Evolutionary conservation across 495 filamentous ascomycete genomes (phyloP).

Genomic region (Podospora tetraspora): DNA sequence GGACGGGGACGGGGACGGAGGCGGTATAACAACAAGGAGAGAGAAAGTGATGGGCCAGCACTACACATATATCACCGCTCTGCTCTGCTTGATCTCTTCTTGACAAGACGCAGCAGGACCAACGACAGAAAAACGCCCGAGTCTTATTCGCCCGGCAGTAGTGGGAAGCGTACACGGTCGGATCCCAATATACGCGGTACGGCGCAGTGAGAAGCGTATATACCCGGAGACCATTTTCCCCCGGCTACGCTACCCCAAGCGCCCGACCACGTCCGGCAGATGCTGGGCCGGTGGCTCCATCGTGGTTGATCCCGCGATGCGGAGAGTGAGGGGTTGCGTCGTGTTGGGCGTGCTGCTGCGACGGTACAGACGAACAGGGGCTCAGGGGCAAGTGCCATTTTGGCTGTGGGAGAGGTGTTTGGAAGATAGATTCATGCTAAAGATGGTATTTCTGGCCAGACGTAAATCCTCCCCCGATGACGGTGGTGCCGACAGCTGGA

Average conservation of each 20-base stretch:
- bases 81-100: not conserved
- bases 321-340: conserved; percentile 9
- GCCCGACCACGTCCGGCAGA: not conserved
- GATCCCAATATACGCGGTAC: not conserved
- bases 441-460: not conserved
- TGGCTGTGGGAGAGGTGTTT: not conserved
- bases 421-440: not conserved
- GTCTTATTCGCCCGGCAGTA: conserved; percentile 6
- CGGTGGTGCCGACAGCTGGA: not conserved
- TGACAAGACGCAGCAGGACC: not conserved
- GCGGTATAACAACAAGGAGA: not conserved
- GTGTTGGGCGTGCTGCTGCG: not conserved
- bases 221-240: conserved; percentile 17
- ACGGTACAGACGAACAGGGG: not conserved
- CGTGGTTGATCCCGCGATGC: not conserved
- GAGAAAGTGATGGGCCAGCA: not conserved
- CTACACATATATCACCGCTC: not conserved
- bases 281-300: not conserved
- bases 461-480: not conserved
- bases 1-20: no score
- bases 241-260: conserved; percentile 1
- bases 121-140: not conserved
- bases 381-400: not conserved
- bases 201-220: conserved; percentile 1
- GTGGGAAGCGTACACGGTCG: not conserved